Evolutionary conservation across 306 rosid species (phyloP).

Genomic region (Abrus pulchellus): DNA sequence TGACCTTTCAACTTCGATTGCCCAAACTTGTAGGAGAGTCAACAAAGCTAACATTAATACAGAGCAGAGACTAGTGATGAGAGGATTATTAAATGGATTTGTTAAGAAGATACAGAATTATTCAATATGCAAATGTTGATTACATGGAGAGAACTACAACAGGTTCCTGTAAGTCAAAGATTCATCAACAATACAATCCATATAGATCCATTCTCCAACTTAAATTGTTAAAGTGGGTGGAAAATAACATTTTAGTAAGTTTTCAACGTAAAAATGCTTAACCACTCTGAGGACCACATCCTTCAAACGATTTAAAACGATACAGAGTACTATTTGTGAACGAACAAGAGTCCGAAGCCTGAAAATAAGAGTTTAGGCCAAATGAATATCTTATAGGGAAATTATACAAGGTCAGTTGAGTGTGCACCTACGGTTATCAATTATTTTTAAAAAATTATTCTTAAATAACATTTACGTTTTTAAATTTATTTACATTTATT

Average conservation of each 20-base stretch:
- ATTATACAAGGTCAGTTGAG: background rate
- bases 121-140: constrained; percentile 22
- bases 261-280: constrained; percentile 39
- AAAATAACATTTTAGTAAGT: background rate
- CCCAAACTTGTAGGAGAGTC: background rate
- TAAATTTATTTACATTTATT: background rate
- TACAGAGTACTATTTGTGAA: no score
- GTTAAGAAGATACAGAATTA: constrained; percentile 8
- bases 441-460: background rate
- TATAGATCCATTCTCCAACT: background rate
- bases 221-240: constrained; percentile 28
- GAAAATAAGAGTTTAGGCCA: background rate
- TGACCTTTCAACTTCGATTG: constrained; percentile 29
- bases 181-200: constrained; percentile 14
- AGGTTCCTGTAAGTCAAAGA: constrained; percentile 41
- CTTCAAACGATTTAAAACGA: background rate
- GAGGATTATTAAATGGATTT: constrained; percentile 34
- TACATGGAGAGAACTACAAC: constrained; percentile 7
- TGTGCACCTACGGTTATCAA: background rate
- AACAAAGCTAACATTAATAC: constrained; percentile 22
- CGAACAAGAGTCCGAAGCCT: no score
- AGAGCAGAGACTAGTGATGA: background rate
- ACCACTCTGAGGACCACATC: constrained; percentile 21
- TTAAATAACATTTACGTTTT: background rate
- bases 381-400: background rate